Evolutionary conservation across 805 yeast genomes (phyloP).

Genomic region (Wickerhamiella slavikovae): DNA sequence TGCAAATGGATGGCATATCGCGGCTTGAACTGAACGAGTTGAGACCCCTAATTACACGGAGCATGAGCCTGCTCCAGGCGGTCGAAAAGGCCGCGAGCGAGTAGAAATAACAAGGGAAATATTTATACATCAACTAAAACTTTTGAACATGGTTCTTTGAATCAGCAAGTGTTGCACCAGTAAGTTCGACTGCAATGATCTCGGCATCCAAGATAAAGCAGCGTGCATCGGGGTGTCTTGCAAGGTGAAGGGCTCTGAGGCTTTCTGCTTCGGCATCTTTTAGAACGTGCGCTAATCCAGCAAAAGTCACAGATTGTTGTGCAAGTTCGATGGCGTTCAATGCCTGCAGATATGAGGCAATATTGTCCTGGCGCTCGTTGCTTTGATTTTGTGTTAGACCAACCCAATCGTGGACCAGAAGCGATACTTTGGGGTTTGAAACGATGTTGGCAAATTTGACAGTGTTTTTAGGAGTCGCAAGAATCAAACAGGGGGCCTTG

Average conservation of each 20-base stretch:
- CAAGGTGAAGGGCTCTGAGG: constrained; percentile 40
- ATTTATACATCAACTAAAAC: neutral
- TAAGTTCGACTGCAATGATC: constrained; percentile 41
- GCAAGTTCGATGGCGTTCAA: constrained; percentile 65
- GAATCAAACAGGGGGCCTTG: constrained; percentile 32
- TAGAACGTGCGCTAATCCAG: constrained; percentile 44
- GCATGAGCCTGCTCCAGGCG: constrained; percentile 58
- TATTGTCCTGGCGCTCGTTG: constrained; percentile 11
- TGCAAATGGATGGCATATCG: constrained; percentile 66
- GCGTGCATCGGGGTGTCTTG: constrained; percentile 47
- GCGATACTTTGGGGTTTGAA: constrained; percentile 55
- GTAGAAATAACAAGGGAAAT: neutral
- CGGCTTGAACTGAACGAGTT: constrained; percentile 73
- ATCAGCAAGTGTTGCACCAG: constrained; percentile 62
- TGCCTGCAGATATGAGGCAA: constrained; percentile 44
- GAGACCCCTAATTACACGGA: constrained; percentile 57
- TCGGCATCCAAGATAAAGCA: constrained; percentile 45
- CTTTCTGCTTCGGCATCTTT: constrained; percentile 31
- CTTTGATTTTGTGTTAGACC: constrained; percentile 32
- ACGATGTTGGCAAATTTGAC: constrained; percentile 52
- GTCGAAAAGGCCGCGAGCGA: constrained; percentile 13
- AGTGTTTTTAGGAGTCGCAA: constrained; percentile 54
- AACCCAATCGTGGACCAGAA: constrained; percentile 71
- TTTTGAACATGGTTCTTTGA: constrained; percentile 8
- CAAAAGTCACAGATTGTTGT: constrained; percentile 62